Evolutionary conservation across 176 grass and related monocot genomes (phyloP).

Genomic region (Otatea glauca): DNA sequence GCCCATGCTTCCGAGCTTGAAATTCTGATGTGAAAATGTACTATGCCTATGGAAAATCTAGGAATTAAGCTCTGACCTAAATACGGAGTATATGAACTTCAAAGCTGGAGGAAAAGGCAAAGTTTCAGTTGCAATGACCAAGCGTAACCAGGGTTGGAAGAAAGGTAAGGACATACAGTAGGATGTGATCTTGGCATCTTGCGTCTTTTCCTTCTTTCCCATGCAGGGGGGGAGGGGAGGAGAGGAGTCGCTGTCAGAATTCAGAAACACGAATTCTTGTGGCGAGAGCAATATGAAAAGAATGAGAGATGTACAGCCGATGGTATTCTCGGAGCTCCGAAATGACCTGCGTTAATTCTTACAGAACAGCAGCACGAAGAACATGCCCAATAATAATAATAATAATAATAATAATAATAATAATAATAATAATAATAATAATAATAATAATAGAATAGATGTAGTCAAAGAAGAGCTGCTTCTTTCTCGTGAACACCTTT

Average conservation of each 20-base stretch:
- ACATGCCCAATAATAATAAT: background rate
- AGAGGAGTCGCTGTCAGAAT: background rate
- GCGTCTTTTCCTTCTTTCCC: background rate
- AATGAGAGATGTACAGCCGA: background rate
- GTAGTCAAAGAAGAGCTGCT: background rate
- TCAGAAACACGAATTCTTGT: background rate
- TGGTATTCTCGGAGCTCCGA: background rate
- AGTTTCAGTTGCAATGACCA: background rate
- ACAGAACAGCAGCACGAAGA: background rate
- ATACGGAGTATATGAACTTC: background rate
- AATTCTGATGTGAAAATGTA: background rate
- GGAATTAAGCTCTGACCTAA: background rate
- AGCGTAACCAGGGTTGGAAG: background rate
- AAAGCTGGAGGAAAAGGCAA: background rate
- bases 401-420: too few relatives aligned
- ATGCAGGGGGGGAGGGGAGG: background rate
- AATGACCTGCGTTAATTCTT: background rate
- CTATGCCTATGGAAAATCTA: too few relatives aligned
- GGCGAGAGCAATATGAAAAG: background rate
- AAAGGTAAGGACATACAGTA: background rate
- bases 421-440: too few relatives aligned
- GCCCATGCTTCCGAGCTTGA: background rate
- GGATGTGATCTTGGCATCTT: background rate
- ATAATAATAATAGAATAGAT: background rate
- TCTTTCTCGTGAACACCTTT: background rate